These are phyloP conservation scores for Aleurites moluccanus DNA, from an alignment of 441 rosid species.

Conservation along the genomic window DNA sequence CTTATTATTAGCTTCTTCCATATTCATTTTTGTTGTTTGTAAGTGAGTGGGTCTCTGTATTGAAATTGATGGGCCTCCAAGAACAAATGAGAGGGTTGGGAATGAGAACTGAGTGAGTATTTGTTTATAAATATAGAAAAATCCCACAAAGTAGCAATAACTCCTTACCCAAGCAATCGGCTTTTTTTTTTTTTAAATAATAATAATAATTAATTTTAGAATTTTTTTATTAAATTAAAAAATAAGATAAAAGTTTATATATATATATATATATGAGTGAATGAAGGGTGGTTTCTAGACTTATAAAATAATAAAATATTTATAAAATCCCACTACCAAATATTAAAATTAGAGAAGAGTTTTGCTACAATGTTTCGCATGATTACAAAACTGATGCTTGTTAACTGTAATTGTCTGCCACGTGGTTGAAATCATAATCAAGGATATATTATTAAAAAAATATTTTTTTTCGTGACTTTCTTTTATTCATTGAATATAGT, in stretches of 20 bases:
- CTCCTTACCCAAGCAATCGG: slow-evolving; percentile 15
- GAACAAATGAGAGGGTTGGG: slow-evolving; percentile 41
- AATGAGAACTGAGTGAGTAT: slow-evolving; percentile 55
- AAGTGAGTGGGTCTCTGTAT: no score
- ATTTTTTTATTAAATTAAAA: neutral
- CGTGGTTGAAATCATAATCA: neutral
- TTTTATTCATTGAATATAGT: no score
- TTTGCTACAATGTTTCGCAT: slow-evolving; percentile 9
- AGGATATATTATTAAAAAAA: no score
- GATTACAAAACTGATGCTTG: neutral
- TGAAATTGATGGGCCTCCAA: slow-evolving; percentile 5
- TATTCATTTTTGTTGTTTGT: slow-evolving; percentile 1
- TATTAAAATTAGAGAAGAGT: neutral
- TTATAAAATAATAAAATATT: neutral
- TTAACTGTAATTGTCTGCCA: neutral
- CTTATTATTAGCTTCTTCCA: slow-evolving; percentile 50
- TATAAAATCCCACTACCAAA: neutral
- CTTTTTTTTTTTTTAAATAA: neutral
- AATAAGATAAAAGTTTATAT: neutral
- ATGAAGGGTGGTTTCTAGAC: neutral
- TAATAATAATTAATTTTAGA: no score
- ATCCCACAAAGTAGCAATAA: neutral
- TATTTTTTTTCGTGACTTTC: no score
- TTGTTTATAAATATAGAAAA: slow-evolving; percentile 28
- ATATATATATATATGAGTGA: neutral